These are phyloP conservation scores for Penicillium glabrum DNA, from an alignment of 2,329 filamentous ascomycete genomes.

Conservation along the genomic window DNA sequence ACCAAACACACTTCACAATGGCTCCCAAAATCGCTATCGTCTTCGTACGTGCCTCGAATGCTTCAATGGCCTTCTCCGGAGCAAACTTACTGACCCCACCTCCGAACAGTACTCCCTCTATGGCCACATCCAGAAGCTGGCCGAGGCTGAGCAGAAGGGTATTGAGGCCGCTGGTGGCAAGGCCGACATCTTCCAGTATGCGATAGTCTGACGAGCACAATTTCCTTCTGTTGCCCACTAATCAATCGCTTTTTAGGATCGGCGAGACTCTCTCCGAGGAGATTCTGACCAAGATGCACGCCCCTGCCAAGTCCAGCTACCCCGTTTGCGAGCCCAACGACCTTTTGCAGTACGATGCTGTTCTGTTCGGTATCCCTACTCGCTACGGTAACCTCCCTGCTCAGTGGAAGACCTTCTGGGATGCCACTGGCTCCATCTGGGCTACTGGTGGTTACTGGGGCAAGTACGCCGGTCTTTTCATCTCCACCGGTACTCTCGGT, in stretches of 20 bases:
- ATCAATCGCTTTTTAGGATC: conserved; percentile 52
- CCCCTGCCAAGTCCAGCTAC: conserved; percentile 71
- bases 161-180: conserved; percentile 82
- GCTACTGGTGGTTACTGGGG: conserved; percentile 71
- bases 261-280: conserved; percentile 83
- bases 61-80: not conserved
- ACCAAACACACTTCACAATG: conserved; percentile 56
- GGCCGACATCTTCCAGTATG: conserved; percentile 79
- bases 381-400: conserved; percentile 96
- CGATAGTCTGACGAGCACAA: not conserved
- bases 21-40: conserved; percentile 90
- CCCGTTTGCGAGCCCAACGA: conserved; percentile 60
- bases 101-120: conserved; percentile 81
- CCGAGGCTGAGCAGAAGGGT: conserved; percentile 86
- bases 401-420: conserved; percentile 87
- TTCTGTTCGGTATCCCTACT: conserved; percentile 93
- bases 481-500: conserved; percentile 79
- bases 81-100: not conserved
- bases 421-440: conserved; percentile 87
- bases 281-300: conserved; percentile 87
- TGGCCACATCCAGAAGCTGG: conserved; percentile 81
- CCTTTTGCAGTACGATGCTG: conserved; percentile 77
- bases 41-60: conserved; percentile 61
- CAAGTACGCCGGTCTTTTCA: conserved; percentile 89
- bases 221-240: conserved; percentile 1